A percentile compares a stretch with the other conserved stretches of the same genome.
phyloP scores from a whole-genome alignment of 352 stramenopile genomes.

The Globisporangium cederbergense region DNA sequence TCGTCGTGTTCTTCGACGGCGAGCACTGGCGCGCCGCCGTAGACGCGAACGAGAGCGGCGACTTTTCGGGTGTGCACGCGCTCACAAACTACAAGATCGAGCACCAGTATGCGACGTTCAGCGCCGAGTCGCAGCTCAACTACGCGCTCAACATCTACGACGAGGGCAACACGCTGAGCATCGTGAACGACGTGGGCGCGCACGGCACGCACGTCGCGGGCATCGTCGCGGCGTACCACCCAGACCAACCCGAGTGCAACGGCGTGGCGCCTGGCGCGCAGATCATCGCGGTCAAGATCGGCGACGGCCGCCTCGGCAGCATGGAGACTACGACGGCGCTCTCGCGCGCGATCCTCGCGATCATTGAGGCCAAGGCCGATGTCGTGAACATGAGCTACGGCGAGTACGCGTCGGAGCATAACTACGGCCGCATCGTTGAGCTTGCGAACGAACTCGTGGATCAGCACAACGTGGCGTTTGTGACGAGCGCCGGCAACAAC shows the following conservation, averaged over 20 bases:
- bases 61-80: conserved; percentile 65
- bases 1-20: conserved; percentile 89
- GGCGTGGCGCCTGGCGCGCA: conserved; percentile 93
- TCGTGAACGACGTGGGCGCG: conserved; percentile 91
- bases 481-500: conserved; percentile 94
- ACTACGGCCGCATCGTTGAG: conserved; percentile 88
- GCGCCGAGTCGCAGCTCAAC: conserved; percentile 91
- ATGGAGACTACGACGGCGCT: conserved; percentile 94
- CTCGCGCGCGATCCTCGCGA: conserved; percentile 88
- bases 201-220: conserved; percentile 96
- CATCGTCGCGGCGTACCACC: conserved; percentile 92
- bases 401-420: conserved; percentile 87
- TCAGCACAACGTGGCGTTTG: conserved; percentile 92
- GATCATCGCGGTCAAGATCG: conserved; percentile 94
- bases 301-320: conserved; percentile 89
- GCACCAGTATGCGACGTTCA: conserved; percentile 84
- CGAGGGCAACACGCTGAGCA: conserved; percentile 88
- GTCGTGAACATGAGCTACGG: conserved; percentile 97
- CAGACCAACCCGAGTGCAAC: conserved; percentile 83
- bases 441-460: conserved; percentile 89
- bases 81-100: conserved; percentile 81
- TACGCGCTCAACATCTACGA: conserved; percentile 96
- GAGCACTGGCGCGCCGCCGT: conserved; percentile 78
- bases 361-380: conserved; percentile 87
- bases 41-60: conserved; percentile 78